A percentile compares a stretch with the other conserved stretches of the same genome.
These are phyloP conservation scores for Ophiostoma perfectum DNA, from an alignment of 2,329 filamentous ascomycete species.

Conservation along the genomic window DNA sequence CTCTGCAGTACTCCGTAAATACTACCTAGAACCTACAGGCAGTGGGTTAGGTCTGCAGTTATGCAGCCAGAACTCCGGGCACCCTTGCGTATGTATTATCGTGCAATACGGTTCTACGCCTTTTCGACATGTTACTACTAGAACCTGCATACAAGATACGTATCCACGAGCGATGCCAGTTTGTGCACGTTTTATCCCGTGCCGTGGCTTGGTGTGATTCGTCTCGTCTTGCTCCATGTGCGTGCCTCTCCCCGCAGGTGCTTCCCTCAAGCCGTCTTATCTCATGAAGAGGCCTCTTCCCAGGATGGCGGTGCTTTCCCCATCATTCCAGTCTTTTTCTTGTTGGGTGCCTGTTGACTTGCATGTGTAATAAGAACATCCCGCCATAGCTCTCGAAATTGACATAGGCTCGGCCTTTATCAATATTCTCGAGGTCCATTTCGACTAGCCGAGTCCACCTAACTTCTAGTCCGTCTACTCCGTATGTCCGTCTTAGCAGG, in stretches of 20 bases:
- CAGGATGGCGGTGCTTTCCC: conserved; percentile 14
- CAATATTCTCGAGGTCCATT: too few species aligned
- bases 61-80: too few species aligned
- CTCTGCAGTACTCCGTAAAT: too few species aligned
- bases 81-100: too few species aligned
- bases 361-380: conserved; percentile 1
- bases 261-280: conserved; percentile 1
- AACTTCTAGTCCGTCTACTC: background rate
- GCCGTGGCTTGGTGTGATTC: background rate
- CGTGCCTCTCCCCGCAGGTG: background rate
- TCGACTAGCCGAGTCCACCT: background rate
- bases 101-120: too few species aligned
- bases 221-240: background rate
- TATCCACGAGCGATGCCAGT: too few species aligned
- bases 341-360: background rate
- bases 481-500: background rate
- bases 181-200: too few species aligned
- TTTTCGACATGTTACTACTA: too few species aligned
- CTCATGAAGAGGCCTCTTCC: conserved; percentile 5
- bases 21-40: background rate
- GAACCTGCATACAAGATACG: background rate
- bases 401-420: too few species aligned
- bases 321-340: conserved; percentile 5
- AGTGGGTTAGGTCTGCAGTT: conserved; percentile 8
- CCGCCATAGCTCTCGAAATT: background rate